phyloP scores from a whole-genome alignment of 495 filamentous ascomycete genomes.

The Neurospora africana region DNA sequence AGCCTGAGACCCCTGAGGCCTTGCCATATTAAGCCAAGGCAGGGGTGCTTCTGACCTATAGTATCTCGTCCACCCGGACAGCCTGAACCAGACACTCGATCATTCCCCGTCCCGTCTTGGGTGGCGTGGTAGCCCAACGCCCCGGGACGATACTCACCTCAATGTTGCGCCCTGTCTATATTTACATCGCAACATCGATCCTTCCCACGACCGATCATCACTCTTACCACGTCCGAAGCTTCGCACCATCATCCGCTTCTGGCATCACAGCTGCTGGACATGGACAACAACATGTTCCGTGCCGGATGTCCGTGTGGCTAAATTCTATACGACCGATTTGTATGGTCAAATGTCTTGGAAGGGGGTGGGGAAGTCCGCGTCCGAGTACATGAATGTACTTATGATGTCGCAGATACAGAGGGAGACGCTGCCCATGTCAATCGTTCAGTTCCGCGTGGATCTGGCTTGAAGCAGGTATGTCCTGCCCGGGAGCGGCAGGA shows the following conservation, averaged over 20 bases:
- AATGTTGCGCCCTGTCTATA: neutral
- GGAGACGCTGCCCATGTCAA: neutral
- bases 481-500: neutral
- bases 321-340: neutral
- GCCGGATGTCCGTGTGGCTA: neutral
- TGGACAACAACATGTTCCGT: neutral
- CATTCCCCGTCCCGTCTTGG: neutral
- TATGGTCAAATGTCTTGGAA: neutral
- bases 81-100: neutral
- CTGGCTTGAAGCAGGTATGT: neutral
- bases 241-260: neutral
- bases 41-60: neutral
- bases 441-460: neutral
- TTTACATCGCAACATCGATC: neutral
- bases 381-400: neutral
- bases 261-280: neutral
- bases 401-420: neutral
- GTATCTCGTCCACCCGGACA: neutral
- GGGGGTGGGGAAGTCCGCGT: neutral
- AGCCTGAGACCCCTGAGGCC: neutral
- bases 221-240: neutral
- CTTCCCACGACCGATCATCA: neutral
- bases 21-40: neutral
- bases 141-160: neutral
- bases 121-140: neutral